These are phyloP conservation scores for Venturiaceae sp. DNA, from an alignment of 2,329 filamentous ascomycete genomes.

Conservation along the genomic window DNA sequence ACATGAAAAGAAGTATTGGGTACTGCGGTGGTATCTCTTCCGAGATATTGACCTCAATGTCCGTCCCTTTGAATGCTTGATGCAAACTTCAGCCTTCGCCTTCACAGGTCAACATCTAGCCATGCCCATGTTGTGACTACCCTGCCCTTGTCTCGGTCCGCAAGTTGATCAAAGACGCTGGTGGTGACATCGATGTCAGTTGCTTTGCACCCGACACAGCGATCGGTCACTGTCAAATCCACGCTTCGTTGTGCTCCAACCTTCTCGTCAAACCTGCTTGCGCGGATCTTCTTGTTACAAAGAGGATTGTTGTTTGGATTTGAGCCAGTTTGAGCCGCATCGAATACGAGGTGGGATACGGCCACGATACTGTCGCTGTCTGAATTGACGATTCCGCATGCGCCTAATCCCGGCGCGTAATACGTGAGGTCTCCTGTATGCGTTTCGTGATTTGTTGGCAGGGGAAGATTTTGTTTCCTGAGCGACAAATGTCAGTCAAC, in stretches of 20 bases:
- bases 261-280: constrained; percentile 5
- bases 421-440: constrained; percentile 11
- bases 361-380: constrained; percentile 15
- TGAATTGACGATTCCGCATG: constrained; percentile 9
- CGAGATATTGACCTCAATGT: not conserved
- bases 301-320: constrained; percentile 19
- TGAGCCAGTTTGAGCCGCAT: constrained; percentile 8
- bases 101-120: constrained; percentile 8
- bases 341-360: constrained; percentile 13
- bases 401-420: constrained; percentile 9
- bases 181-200: constrained; percentile 10
- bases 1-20: not conserved
- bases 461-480: constrained; percentile 7
- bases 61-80: not conserved
- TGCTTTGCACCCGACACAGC: constrained; percentile 7
- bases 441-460: constrained; percentile 2
- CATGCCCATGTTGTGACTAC: constrained; percentile 8
- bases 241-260: constrained; percentile 7
- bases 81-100: too few relatives aligned
- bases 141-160: constrained; percentile 4
- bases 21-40: too few relatives aligned
- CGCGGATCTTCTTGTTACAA: constrained; percentile 15
- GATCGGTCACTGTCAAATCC: constrained; percentile 8
- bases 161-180: constrained; percentile 7
- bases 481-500: not conserved